Evolutionary conservation across 176 grass and related monocot genomes (phyloP), one percentile per base, ranked within the genome.

Genomic region (Hyparrhenia diplandra): DNA sequence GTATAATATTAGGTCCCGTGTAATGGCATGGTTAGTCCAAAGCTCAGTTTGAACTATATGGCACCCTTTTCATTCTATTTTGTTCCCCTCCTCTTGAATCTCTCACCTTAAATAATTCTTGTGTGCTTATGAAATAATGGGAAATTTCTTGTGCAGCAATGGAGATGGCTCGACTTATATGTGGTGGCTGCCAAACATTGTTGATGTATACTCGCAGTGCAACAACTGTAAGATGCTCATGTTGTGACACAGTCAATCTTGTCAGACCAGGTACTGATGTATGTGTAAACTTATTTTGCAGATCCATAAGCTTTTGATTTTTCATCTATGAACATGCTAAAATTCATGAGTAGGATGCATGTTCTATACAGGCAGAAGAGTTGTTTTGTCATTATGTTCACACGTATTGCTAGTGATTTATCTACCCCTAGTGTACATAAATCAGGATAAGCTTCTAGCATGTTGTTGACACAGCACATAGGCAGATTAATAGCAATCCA

Each of bases 211-310:
- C 69, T 84, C 85, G 63, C 79, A 88, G 84, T 55, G 89, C 94
- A 2, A 90, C 89, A 16, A 94, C 69, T 64, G 91, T 97, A 60
- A 86, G 89, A 86, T 97, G 94, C 82, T 87, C 91, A 64, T 97
- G 91, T 71, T 97, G 94, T 76, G 87, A 88, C 37, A 94, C 87
- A 81, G 88, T 97, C 40, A 97, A 89, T 91, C 85, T 88, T 68
- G 79, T 87, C 74, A 94, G 82, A 41, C 85, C 85, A 92, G 94
- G 94, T 94, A 89, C 30, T 88, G 24, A 29, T 77, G 17, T 49
- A 72, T 67, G n/a, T 78, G 20, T 58, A 45, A 6, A 82, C 73
- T 46, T 83, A 64, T 63, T 49, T 69, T 76, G 13, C 74, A 17
- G 60, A 72, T 73, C 47, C 59, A 60, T 82, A 64, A 39, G 43